phyloP scores from a whole-genome alignment of 805 yeast genomes.

The Starmerella tilneyi region DNA sequence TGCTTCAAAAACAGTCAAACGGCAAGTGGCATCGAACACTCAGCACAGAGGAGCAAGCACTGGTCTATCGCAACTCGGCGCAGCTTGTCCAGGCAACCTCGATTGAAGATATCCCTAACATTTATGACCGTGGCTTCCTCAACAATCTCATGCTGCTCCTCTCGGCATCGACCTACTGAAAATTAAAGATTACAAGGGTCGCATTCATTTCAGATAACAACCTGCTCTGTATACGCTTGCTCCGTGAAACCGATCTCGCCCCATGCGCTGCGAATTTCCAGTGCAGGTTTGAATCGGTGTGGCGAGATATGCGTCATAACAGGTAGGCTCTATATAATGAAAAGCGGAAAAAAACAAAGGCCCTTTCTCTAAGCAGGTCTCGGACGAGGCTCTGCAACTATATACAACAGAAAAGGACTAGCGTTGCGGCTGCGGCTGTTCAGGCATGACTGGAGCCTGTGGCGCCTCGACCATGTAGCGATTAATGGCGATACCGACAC shows the following conservation, averaged over 20 bases:
- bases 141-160: slow-evolving; percentile 26
- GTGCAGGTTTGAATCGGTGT: neutral
- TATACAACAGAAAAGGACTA: neutral
- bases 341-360: neutral
- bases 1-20: slow-evolving; percentile 25
- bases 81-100: slow-evolving; percentile 20
- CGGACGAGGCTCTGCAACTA: neutral
- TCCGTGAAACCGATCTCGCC: neutral
- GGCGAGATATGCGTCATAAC: neutral
- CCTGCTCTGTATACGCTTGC: too few species aligned
- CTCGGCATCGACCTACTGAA: neutral
- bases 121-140: slow-evolving; percentile 33
- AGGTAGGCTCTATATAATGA: slow-evolving; percentile 1
- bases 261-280: neutral
- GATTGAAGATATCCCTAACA: slow-evolving; percentile 31
- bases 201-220: too few species aligned
- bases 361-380: slow-evolving; percentile 5
- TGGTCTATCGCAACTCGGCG: slow-evolving; percentile 24
- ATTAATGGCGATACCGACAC: slow-evolving; percentile 94
- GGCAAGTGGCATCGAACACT: slow-evolving; percentile 28
- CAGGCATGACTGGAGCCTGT: slow-evolving; percentile 31
- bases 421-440: slow-evolving; percentile 18
- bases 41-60: slow-evolving; percentile 25
- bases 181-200: too few species aligned
- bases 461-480: slow-evolving; percentile 75